phyloP scores from a whole-genome alignment of 331 rosid species.

The Spiraea crenata region DNA sequence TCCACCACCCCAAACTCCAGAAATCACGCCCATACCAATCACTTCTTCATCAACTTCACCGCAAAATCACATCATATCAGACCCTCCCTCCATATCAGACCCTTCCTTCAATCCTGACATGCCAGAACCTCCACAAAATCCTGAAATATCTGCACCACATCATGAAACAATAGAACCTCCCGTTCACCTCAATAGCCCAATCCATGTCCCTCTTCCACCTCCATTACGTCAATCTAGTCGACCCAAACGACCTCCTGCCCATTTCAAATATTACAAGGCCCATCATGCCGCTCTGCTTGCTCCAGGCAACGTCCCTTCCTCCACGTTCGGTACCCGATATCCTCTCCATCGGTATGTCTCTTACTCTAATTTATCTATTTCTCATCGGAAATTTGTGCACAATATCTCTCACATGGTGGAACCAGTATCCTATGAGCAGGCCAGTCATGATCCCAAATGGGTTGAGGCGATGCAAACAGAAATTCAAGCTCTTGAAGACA shows the following conservation, averaged over 20 bases:
- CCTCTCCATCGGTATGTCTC: neutral
- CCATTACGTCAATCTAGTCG: neutral
- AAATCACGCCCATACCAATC: too few species aligned
- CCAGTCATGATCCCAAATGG: neutral
- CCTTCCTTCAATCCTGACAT: too few species aligned
- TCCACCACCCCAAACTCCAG: too few species aligned
- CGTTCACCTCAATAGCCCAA: too few species aligned
- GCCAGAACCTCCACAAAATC: too few species aligned
- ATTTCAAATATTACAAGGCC: neutral
- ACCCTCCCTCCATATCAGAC: too few species aligned
- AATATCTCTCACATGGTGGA: neutral
- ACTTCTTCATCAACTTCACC: too few species aligned
- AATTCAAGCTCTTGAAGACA: neutral
- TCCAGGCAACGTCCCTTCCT: neutral
- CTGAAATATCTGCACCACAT: too few species aligned
- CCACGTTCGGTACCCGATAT: neutral
- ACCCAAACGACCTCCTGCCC: neutral
- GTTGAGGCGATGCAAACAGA: neutral
- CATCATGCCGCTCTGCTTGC: neutral
- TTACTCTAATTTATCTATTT: neutral
- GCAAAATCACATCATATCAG: too few species aligned
- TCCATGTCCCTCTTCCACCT: neutral
- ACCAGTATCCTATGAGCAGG: neutral
- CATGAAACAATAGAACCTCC: too few species aligned
- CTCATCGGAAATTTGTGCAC: neutral